These are phyloP conservation scores for Colletotrichum sp. DNA, from an alignment of 2,329 filamentous ascomycete species.

Conservation along the genomic window DNA sequence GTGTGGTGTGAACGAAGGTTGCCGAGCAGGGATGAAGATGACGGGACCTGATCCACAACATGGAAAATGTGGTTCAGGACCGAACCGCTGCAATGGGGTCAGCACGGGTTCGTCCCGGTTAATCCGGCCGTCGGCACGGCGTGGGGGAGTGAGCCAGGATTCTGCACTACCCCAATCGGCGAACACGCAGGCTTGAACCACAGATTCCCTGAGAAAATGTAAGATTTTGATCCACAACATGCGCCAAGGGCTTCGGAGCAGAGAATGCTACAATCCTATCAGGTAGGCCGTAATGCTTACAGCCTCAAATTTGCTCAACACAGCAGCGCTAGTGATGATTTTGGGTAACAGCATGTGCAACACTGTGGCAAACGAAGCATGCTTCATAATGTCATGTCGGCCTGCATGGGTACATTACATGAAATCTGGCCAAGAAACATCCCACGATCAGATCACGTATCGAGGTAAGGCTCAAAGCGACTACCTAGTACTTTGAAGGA, in stretches of 20 bases:
- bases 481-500: background rate
- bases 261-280: background rate
- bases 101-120: background rate
- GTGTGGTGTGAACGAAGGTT: background rate
- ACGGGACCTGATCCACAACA: background rate
- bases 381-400: accelerated
- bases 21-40: background rate
- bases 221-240: background rate
- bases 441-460: background rate
- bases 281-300: background rate
- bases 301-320: background rate
- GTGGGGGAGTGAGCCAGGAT: background rate
- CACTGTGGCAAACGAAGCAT: background rate
- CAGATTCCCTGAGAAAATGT: background rate
- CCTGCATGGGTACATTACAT: background rate
- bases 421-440: background rate
- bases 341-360: background rate
- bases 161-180: background rate
- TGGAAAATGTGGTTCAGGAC: background rate
- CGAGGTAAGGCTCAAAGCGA: background rate
- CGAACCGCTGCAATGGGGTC: background rate
- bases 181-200: background rate
- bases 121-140: background rate
- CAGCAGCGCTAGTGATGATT: background rate
- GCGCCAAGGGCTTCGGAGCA: background rate